Percentiles rank a stretch among this genome's conserved stretches.
phyloP scores from a whole-genome alignment of 345 rosid species.

The Salix arbutifolia region DNA sequence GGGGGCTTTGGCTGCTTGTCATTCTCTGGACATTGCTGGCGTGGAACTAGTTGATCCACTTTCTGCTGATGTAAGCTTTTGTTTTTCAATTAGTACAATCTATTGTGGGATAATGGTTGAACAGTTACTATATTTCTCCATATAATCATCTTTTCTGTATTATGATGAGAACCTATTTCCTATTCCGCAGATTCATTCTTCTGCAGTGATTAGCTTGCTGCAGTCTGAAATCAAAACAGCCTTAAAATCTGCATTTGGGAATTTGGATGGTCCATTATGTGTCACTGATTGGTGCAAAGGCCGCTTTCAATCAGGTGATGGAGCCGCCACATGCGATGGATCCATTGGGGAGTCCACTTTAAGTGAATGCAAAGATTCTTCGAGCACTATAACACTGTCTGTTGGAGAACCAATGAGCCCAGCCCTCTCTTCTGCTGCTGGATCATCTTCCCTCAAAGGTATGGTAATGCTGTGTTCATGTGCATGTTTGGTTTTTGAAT shows the following conservation, averaged over 20 bases:
- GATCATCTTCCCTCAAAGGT: conserved; percentile 56
- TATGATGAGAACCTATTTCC: neutral
- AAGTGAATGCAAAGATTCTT: conserved; percentile 68
- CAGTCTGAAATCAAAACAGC: conserved; percentile 86
- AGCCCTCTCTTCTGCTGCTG: conserved; percentile 49
- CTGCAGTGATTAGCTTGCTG: conserved; percentile 75
- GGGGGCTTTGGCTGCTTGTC: conserved; percentile 90
- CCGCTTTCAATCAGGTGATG: conserved; percentile 58
- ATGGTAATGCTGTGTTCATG: conserved; percentile 6
- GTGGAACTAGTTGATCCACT: conserved; percentile 92
- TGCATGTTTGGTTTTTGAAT: conserved; percentile 7
- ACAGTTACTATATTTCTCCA: neutral
- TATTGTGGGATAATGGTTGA: conserved; percentile 8
- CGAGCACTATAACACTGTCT: conserved; percentile 37
- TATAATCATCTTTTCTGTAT: neutral
- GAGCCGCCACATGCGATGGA: conserved; percentile 58
- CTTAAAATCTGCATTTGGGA: conserved; percentile 79
- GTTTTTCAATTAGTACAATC: conserved; percentile 10
- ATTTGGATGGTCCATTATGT: conserved; percentile 83
- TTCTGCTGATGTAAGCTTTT: conserved; percentile 77
- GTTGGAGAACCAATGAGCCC: conserved; percentile 63
- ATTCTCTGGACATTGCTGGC: conserved; percentile 91
- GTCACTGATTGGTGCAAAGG: conserved; percentile 97
- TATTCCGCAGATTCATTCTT: conserved; percentile 64
- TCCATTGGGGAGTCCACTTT: conserved; percentile 66